phyloP scores from a whole-genome alignment of 2,329 filamentous ascomycete genomes.

The Pseudopithomyces chartarum region DNA sequence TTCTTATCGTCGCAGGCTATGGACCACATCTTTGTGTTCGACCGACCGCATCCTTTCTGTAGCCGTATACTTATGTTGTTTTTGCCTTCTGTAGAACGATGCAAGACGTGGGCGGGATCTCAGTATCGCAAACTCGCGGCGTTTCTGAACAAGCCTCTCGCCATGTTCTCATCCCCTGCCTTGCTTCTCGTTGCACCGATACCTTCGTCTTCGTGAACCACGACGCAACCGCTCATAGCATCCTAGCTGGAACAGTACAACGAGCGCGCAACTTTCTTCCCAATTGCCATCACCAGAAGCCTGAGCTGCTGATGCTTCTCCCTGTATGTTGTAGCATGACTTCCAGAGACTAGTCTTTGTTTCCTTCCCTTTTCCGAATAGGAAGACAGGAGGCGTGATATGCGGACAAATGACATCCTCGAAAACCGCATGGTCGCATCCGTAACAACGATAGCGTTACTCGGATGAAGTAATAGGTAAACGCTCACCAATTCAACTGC shows the following conservation, averaged over 20 bases:
- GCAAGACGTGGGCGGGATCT: constrained; percentile 9
- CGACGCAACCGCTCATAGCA: constrained; percentile 11
- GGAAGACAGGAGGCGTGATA: constrained; percentile 65
- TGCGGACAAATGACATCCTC: constrained; percentile 93
- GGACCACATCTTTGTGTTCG: constrained; percentile 17
- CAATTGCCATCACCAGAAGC: constrained; percentile 21
- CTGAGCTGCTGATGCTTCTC: constrained; percentile 53
- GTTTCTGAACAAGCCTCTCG: constrained; percentile 24
- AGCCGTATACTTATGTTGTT: constrained; percentile 8
- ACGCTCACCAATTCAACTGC: constrained; percentile 62
- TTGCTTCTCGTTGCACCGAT: constrained; percentile 12
- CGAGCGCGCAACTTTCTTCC: constrained; percentile 17
- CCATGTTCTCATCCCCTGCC: constrained; percentile 8
- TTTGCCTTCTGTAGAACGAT: constrained; percentile 22
- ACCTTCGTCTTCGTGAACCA: constrained; percentile 22
- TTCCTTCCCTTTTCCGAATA: constrained; percentile 68
- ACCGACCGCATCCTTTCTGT: constrained; percentile 15
- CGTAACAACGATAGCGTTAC: constrained; percentile 25
- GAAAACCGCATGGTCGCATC: constrained; percentile 78
- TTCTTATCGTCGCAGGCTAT: constrained; percentile 7
- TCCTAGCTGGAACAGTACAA: constrained; percentile 37
- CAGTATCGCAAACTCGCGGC: constrained; percentile 14
- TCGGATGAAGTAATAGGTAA: constrained; percentile 48
- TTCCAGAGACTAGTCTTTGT: constrained; percentile 94
- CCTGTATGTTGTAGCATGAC: constrained; percentile 81